Evolutionary conservation across 495 filamentous ascomycete species (phyloP).

Genomic region (Penicillium desertorum): DNA sequence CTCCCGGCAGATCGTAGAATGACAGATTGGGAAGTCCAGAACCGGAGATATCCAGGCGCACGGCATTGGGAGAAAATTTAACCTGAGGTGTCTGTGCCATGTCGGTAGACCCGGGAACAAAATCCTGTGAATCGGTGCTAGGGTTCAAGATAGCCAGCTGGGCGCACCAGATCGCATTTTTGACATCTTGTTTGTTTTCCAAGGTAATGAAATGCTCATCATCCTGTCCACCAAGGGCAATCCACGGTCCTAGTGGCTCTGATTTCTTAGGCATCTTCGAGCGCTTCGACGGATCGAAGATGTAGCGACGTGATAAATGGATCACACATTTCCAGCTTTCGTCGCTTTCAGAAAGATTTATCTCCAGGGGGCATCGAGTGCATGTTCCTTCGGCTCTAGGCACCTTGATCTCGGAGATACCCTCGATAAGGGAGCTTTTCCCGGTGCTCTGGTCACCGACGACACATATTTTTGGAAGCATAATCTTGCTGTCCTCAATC

Average conservation of each 20-base stretch:
- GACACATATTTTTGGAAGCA: slow-evolving; percentile 71
- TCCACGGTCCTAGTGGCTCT: slow-evolving; percentile 50
- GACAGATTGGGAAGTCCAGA: slow-evolving; percentile 67
- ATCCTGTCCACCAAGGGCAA: slow-evolving; percentile 30
- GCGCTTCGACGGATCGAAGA: slow-evolving; percentile 37
- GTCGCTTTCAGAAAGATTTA: slow-evolving; percentile 61
- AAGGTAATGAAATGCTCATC: slow-evolving; percentile 45
- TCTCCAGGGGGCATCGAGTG: slow-evolving; percentile 75
- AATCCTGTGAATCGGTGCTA: slow-evolving; percentile 37
- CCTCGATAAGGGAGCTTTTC: slow-evolving; percentile 78
- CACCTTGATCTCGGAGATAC: slow-evolving; percentile 73
- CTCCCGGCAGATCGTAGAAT: slow-evolving; percentile 79
- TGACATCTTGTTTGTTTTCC: slow-evolving; percentile 48
- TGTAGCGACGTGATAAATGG: slow-evolving; percentile 58
- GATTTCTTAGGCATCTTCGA: slow-evolving; percentile 26
- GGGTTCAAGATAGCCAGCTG: slow-evolving; percentile 74
- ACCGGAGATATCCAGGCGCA: slow-evolving; percentile 69
- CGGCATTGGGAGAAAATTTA: slow-evolving; percentile 75
- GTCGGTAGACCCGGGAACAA: slow-evolving; percentile 45
- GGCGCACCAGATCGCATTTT: slow-evolving; percentile 61
- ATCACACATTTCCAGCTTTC: slow-evolving; percentile 63
- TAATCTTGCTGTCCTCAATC: slow-evolving; percentile 55
- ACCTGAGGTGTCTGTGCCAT: slow-evolving; percentile 40
- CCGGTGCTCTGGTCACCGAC: slow-evolving; percentile 81
- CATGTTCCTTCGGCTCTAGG: slow-evolving; percentile 69